phyloP scores from a whole-genome alignment of 805 yeast species.

The Candida hispaniensis region DNA sequence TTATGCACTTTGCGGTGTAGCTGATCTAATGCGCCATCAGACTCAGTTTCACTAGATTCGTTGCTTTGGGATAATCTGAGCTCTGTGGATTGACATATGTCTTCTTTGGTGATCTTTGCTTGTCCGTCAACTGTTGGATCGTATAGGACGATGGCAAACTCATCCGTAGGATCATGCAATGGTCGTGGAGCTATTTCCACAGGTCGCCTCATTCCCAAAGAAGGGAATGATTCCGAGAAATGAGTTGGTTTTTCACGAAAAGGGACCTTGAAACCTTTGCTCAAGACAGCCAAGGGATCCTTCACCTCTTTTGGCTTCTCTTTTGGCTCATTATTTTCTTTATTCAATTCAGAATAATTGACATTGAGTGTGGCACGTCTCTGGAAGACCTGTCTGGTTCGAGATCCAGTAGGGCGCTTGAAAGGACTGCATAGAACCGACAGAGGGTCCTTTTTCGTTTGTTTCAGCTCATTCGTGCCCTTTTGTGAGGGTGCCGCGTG shows the following conservation, averaged over 20 bases:
- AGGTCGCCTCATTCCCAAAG: constrained; percentile 70
- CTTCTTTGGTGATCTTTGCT: constrained; percentile 21
- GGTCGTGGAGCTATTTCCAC: constrained; percentile 71
- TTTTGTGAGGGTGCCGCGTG: too few species aligned
- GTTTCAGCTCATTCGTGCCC: too few species aligned
- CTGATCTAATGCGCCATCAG: constrained; percentile 18
- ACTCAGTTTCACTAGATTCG: constrained; percentile 27
- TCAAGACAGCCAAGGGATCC: constrained; percentile 12
- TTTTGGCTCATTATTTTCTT: not conserved
- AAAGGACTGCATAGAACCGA: too few species aligned
- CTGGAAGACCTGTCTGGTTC: not conserved
- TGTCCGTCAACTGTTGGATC: constrained; percentile 79
- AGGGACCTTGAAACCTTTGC: constrained; percentile 10
- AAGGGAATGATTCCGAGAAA: constrained; percentile 33
- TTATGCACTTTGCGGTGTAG: constrained; percentile 31
- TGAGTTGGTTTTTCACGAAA: constrained; percentile 1
- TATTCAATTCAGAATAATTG: not conserved
- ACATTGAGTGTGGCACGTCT: not conserved
- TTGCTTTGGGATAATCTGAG: constrained; percentile 23
- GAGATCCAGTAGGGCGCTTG: not conserved
- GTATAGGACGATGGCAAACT: constrained; percentile 85
- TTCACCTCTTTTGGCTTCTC: not conserved
- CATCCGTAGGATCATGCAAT: constrained; percentile 88
- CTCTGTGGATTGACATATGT: constrained; percentile 19
- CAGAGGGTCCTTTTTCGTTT: too few species aligned